Conservation (phyloP, 208 protist genomes). For the Angomonas deanei region DNA sequence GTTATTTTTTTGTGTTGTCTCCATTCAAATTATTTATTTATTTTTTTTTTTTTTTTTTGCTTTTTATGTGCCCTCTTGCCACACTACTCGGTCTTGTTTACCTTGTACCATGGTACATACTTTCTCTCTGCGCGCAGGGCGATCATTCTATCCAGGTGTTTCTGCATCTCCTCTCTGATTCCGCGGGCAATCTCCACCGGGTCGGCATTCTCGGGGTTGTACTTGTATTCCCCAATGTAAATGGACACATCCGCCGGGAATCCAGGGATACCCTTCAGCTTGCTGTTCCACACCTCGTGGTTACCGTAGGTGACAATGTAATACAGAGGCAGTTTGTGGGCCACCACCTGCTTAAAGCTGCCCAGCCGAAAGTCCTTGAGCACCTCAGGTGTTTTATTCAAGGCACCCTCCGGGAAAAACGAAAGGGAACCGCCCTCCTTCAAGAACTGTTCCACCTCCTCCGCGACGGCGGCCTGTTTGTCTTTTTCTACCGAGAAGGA, state of each 20-base stretch:
- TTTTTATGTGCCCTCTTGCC: background rate
- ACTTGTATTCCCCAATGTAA: slow-evolving; percentile 75
- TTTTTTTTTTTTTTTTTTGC: background rate
- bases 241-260: slow-evolving; percentile 74
- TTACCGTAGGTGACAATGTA: slow-evolving; percentile 77
- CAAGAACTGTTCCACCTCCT: slow-evolving; percentile 52
- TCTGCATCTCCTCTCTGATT: slow-evolving; percentile 73
- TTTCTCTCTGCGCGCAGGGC: slow-evolving; percentile 23
- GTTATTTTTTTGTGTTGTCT: no score
- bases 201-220: slow-evolving; percentile 35
- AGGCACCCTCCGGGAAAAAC: slow-evolving; percentile 81
- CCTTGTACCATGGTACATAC: slow-evolving; percentile 40
- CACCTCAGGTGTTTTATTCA: slow-evolving; percentile 75
- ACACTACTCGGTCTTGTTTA: slow-evolving; percentile 4
- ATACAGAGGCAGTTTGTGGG: slow-evolving; percentile 59
- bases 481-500: slow-evolving; percentile 77
- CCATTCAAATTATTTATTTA: no score
- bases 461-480: slow-evolving; percentile 69
- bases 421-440: slow-evolving; percentile 49
- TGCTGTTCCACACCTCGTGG: slow-evolving; percentile 70
- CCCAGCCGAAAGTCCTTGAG: slow-evolving; percentile 82
- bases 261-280: slow-evolving; percentile 49
- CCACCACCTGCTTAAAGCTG: slow-evolving; percentile 64
- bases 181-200: slow-evolving; percentile 32
- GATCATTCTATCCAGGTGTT: slow-evolving; percentile 51